These are phyloP conservation scores for Naematelia aurantialba DNA, from an alignment of 768 basidiomycete genomes.

Conservation along the genomic window DNA sequence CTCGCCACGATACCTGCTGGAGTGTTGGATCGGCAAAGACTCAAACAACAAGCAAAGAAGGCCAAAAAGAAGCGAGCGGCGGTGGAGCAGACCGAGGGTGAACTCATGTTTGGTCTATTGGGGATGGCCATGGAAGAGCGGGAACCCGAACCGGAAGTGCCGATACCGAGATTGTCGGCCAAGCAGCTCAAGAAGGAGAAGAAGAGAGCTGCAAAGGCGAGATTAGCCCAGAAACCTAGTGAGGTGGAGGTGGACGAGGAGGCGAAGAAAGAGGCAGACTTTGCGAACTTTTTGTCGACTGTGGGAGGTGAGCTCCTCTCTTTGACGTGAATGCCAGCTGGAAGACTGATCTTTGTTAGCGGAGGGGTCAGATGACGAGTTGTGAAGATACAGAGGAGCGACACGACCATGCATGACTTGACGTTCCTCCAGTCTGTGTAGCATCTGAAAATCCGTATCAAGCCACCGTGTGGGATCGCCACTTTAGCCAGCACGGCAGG, in stretches of 20 bases:
- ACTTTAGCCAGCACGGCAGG: neutral
- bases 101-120: slow-evolving; percentile 11
- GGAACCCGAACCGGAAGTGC: neutral
- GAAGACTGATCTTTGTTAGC: slow-evolving; percentile 8
- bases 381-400: slow-evolving; percentile 12
- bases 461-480: neutral
- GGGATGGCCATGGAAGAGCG: slow-evolving; percentile 11
- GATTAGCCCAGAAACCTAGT: neutral
- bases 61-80: slow-evolving; percentile 35
- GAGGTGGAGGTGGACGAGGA: neutral
- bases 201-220: neutral
- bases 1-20: slow-evolving; percentile 38
- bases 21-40: slow-evolving; percentile 38
- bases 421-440: neutral
- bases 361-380: slow-evolving; percentile 32
- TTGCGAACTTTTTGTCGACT: slow-evolving; percentile 5
- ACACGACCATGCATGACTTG: slow-evolving; percentile 1
- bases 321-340: neutral
- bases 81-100: slow-evolving; percentile 3
- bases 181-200: neutral
- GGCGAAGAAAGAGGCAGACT: slow-evolving; percentile 9
- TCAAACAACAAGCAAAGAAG: slow-evolving; percentile 46
- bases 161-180: neutral
- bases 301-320: slow-evolving; percentile 7
- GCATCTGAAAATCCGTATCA: neutral